A percentile compares a stretch with the other conserved stretches of the same genome.
Evolutionary conservation across 768 basidiomycete species (phyloP).

Genomic region (Fomitopsis serialis): DNA sequence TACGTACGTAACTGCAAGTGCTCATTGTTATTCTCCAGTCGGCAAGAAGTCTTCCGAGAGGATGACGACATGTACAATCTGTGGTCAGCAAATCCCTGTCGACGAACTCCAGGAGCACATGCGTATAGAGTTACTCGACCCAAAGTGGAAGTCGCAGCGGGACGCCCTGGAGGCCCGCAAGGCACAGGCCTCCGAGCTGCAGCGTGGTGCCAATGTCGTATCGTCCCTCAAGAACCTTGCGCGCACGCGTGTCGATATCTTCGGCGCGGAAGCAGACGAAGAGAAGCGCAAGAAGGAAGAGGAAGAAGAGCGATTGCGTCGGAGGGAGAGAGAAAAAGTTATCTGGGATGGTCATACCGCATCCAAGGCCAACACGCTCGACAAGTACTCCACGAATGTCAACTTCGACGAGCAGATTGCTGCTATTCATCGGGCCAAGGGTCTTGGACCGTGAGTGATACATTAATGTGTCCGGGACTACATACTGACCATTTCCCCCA

Average conservation of each 20-base stretch:
- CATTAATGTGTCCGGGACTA: slow-evolving; percentile 10
- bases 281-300: slow-evolving; percentile 84
- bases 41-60: slow-evolving; percentile 63
- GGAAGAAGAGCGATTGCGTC: slow-evolving; percentile 73
- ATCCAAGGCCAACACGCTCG: slow-evolving; percentile 84
- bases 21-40: slow-evolving; percentile 36
- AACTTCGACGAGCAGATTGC: slow-evolving; percentile 98
- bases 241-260: slow-evolving; percentile 94
- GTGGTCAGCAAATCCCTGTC: slow-evolving; percentile 93
- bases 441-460: slow-evolving; percentile 72
- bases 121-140: slow-evolving; percentile 96
- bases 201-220: slow-evolving; percentile 90
- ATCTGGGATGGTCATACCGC: slow-evolving; percentile 99
- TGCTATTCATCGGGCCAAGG: slow-evolving; percentile 90
- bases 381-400: slow-evolving; percentile 90
- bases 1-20: background rate
- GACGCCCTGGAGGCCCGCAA: slow-evolving; percentile 85
- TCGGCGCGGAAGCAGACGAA: slow-evolving; percentile 91
- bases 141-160: slow-evolving; percentile 96
- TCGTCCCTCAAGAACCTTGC: slow-evolving; percentile 92
- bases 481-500: background rate
- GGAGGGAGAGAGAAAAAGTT: slow-evolving; percentile 89
- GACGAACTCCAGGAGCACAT: slow-evolving; percentile 97
- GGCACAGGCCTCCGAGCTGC: slow-evolving; percentile 81
- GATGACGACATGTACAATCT: slow-evolving; percentile 87